A percentile compares a stretch with the other conserved stretches of the same genome.
Evolutionary conservation across 148 eudicot genomes (phyloP).

Genomic region (Pouteria glomerata): DNA sequence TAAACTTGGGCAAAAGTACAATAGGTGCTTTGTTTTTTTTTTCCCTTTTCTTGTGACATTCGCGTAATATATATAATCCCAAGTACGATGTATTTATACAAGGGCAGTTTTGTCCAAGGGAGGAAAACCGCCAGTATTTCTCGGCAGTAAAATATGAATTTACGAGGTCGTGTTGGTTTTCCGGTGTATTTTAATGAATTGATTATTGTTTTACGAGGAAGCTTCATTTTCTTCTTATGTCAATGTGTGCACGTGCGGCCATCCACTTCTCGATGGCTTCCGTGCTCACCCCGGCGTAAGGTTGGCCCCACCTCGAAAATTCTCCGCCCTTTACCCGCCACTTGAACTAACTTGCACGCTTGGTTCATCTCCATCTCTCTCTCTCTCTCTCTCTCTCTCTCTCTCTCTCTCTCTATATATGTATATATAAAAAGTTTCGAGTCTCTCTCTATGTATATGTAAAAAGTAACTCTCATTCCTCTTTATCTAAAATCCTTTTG

Average conservation of each 20-base stretch:
- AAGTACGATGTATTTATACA: no score
- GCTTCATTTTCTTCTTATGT: not conserved
- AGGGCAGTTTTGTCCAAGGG: conserved; percentile 7
- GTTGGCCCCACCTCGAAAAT: conserved; percentile 15
- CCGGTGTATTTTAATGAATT: no score
- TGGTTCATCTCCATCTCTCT: conserved; percentile 6
- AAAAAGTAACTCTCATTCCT: no score
- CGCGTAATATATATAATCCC: no score
- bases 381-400: not conserved
- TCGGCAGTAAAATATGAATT: not conserved
- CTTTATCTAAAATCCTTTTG: no score
- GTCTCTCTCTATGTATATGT: no score
- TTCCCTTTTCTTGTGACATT: no score
- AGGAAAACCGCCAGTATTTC: not conserved
- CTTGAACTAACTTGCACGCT: conserved; percentile 18
- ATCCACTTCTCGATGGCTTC: conserved; percentile 21
- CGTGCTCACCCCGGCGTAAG: conserved; percentile 10
- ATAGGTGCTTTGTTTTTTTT: no score
- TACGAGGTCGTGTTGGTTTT: no score
- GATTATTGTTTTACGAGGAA: not conserved
- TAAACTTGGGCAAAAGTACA: no score
- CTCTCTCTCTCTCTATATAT: no score
- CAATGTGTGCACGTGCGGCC: conserved; percentile 28
- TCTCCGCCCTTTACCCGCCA: conserved; percentile 3
- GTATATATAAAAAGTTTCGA: no score